These are phyloP conservation scores for Cercospora sesami DNA, from an alignment of 2,329 filamentous ascomycete species.

Conservation along the genomic window DNA sequence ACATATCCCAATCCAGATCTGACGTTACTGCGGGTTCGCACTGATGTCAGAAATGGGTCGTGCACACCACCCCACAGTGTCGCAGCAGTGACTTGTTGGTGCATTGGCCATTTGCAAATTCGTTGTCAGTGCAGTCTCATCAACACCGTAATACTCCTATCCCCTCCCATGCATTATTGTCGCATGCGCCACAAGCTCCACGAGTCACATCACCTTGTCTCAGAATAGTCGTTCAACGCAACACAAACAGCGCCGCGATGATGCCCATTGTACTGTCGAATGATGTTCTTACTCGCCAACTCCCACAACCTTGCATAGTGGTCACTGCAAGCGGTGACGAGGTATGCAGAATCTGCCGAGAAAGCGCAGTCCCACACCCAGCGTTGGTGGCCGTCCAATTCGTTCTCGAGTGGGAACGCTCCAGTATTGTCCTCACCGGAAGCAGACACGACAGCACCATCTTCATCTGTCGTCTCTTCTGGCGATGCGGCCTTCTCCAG, in stretches of 20 bases:
- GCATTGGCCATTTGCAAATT: not conserved
- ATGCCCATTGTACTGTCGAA: slow-evolving; percentile 92
- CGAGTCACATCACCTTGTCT: slow-evolving; percentile 22
- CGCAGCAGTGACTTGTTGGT: not conserved
- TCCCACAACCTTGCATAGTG: slow-evolving; percentile 94
- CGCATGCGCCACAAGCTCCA: too few relatives aligned
- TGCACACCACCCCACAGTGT: not conserved
- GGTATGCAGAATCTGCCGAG: slow-evolving; percentile 86
- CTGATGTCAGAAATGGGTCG: not conserved
- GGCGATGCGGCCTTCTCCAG: slow-evolving; percentile 43
- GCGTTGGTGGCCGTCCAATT: slow-evolving; percentile 83
- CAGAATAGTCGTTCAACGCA: slow-evolving; percentile 72
- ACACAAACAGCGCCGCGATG: slow-evolving; percentile 90
- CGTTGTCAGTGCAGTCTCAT: too few relatives aligned
- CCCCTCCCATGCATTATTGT: too few relatives aligned
- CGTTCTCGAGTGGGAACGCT: slow-evolving; percentile 79
- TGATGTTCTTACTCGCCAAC: slow-evolving; percentile 79
- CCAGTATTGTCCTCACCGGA: slow-evolving; percentile 43
- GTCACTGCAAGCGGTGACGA: slow-evolving; percentile 90
- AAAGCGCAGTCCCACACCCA: slow-evolving; percentile 99
- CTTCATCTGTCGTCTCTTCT: slow-evolving; percentile 21
- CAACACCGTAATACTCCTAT: too few relatives aligned
- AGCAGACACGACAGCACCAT: slow-evolving; percentile 12
- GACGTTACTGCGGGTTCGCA: not conserved
- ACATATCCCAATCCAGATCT: not conserved